Evolutionary conservation across 2,329 filamentous ascomycete species (phyloP).

Genomic region (Diaporthe sp.): DNA sequence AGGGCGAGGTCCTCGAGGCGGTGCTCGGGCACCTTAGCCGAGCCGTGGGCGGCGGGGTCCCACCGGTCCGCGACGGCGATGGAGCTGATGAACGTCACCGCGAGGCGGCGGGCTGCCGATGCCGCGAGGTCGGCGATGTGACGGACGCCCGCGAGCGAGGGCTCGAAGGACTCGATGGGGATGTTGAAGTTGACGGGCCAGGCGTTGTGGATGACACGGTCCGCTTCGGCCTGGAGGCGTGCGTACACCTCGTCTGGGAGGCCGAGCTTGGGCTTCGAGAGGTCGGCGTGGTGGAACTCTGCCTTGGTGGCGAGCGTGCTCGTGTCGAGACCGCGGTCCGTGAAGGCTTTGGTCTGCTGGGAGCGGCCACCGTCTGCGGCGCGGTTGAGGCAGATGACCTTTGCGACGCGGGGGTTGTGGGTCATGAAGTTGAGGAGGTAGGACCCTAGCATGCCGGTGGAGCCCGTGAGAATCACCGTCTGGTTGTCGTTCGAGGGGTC

Average conservation of each 20-base stretch:
- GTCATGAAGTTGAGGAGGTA: slow-evolving; percentile 55
- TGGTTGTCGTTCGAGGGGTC: slow-evolving; percentile 44
- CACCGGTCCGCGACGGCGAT: slow-evolving; percentile 54
- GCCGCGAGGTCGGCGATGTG: slow-evolving; percentile 60
- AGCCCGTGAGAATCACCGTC: slow-evolving; percentile 56
- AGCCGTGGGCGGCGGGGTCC: slow-evolving; percentile 41
- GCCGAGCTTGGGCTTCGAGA: slow-evolving; percentile 61
- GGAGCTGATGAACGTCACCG: slow-evolving; percentile 58
- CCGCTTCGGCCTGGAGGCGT: slow-evolving; percentile 53
- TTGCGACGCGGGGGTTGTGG: slow-evolving; percentile 52
- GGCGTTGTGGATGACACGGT: slow-evolving; percentile 64
- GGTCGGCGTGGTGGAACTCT: slow-evolving; percentile 63
- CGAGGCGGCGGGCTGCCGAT: slow-evolving; percentile 50
- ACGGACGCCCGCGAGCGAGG: slow-evolving; percentile 61
- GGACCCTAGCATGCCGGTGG: slow-evolving; percentile 56
- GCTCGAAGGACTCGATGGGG: slow-evolving; percentile 60
- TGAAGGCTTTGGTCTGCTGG: slow-evolving; percentile 54
- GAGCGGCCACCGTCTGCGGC: slow-evolving; percentile 53
- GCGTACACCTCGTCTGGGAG: slow-evolving; percentile 53
- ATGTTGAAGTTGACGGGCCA: slow-evolving; percentile 63
- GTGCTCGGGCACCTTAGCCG: slow-evolving; percentile 51
- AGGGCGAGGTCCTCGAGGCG: slow-evolving; percentile 51
- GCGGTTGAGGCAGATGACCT: slow-evolving; percentile 62
- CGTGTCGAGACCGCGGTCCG: slow-evolving; percentile 53
- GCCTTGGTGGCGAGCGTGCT: slow-evolving; percentile 52